Conservation (phyloP, 2,329 filamentous ascomycete genomes). For the Fusarium veterinarium region DNA sequence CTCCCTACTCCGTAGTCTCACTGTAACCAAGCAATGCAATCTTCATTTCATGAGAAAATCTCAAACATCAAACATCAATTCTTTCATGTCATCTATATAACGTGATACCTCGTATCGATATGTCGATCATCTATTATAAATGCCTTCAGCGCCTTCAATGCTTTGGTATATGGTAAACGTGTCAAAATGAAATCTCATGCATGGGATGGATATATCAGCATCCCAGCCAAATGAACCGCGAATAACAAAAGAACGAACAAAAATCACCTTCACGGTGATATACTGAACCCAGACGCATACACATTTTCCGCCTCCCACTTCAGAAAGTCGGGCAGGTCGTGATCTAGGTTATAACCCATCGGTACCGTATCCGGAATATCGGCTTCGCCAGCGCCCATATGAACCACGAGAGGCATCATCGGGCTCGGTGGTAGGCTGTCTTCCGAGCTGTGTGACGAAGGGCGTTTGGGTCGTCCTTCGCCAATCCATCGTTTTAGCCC, state of each 20-base stretch:
- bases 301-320: slow-evolving; percentile 67
- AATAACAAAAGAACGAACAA: background rate
- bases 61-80: background rate
- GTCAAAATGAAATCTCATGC: slow-evolving; percentile 10
- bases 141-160: slow-evolving; percentile 28
- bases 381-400: slow-evolving; percentile 51
- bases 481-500: slow-evolving; percentile 52
- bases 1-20: background rate
- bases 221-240: slow-evolving; percentile 11
- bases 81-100: slow-evolving; percentile 33
- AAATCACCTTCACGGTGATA: slow-evolving; percentile 19
- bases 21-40: background rate
- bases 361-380: slow-evolving; percentile 53
- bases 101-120: slow-evolving; percentile 24
- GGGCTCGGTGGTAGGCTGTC: slow-evolving; percentile 62
- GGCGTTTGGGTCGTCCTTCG: slow-evolving; percentile 50
- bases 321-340: slow-evolving; percentile 69
- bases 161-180: slow-evolving; percentile 25
- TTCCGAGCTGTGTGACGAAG: slow-evolving; percentile 42
- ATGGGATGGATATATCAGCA: slow-evolving; percentile 2
- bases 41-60: background rate
- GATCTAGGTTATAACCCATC: slow-evolving; percentile 71
- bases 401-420: slow-evolving; percentile 60
- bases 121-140: slow-evolving; percentile 16
- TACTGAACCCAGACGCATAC: slow-evolving; percentile 49